phyloP scores from a whole-genome alignment of 202 grass and related monocot genomes.

The Schoenoplectus triqueter region DNA sequence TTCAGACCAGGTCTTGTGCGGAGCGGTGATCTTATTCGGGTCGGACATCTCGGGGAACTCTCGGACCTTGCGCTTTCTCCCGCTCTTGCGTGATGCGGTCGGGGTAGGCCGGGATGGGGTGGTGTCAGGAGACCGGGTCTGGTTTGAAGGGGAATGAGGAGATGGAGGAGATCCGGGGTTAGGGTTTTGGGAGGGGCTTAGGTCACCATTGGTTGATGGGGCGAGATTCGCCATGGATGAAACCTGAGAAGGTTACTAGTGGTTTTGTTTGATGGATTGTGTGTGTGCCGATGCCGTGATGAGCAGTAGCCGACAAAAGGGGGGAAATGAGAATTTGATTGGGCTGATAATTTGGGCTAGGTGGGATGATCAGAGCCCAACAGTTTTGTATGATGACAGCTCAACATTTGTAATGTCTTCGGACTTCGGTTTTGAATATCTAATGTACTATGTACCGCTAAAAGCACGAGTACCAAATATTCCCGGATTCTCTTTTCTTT shows the following conservation, averaged over 20 bases:
- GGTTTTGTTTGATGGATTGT: neutral
- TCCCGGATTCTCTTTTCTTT: too few species aligned
- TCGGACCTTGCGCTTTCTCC: conserved; percentile 59
- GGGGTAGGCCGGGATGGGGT: neutral
- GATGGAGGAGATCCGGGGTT: conserved; percentile 23
- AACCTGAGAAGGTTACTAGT: neutral
- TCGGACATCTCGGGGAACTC: conserved; percentile 46
- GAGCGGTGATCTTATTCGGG: neutral
- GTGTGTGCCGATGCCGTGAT: neutral
- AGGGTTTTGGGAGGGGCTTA: conserved; percentile 15
- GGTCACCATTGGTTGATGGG: conserved; percentile 24
- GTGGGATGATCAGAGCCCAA: too few species aligned
- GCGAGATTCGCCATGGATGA: conserved; percentile 36
- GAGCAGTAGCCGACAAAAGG: neutral
- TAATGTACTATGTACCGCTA: too few species aligned
- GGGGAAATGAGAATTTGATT: neutral
- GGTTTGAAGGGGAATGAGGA: neutral
- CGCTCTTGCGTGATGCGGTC: conserved; percentile 47
- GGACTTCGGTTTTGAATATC: too few species aligned
- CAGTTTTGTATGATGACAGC: too few species aligned
- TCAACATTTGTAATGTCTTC: too few species aligned
- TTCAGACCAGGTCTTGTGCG: conserved; percentile 70
- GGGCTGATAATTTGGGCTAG: neutral
- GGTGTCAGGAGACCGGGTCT: neutral
- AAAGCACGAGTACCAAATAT: too few species aligned